Evolutionary conservation across 441 rosid genomes (phyloP).

Genomic region (Manihot esculenta): DNA sequence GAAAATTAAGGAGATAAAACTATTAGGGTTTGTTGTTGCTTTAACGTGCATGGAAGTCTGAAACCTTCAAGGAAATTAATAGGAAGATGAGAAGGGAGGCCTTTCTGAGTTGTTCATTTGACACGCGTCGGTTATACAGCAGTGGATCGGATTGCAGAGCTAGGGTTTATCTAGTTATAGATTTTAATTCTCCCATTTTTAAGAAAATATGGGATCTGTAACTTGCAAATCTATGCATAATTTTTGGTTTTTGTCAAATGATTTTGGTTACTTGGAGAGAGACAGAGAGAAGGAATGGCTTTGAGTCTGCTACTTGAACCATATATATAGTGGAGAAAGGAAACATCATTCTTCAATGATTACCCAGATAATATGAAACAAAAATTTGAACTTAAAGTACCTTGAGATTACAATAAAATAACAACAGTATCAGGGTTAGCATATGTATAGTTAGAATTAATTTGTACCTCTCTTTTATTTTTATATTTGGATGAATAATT

Average conservation of each 20-base stretch:
- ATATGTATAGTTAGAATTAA: slow-evolving; percentile 7
- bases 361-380: slow-evolving; percentile 22
- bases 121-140: slow-evolving; percentile 23
- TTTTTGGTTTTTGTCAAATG: not conserved
- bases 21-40: slow-evolving; percentile 17
- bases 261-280: not conserved
- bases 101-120: slow-evolving; percentile 3
- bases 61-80: not conserved
- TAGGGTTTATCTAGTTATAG: slow-evolving; percentile 30
- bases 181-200: not conserved
- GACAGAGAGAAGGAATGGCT: slow-evolving; percentile 11
- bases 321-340: slow-evolving; percentile 23
- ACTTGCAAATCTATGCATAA: not conserved
- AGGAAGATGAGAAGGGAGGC: not conserved
- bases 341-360: slow-evolving; percentile 21
- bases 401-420: slow-evolving; percentile 20
- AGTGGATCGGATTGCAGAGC: slow-evolving; percentile 27
- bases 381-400: slow-evolving; percentile 15
- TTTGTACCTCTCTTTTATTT: not conserved
- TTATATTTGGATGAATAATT: not conserved
- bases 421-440: slow-evolving; percentile 9
- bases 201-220: slow-evolving; percentile 12
- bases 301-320: slow-evolving; percentile 18
- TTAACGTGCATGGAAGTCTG: slow-evolving; percentile 30
- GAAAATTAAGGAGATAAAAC: not conserved